Conservation (phyloP, 768 basidiomycete species). For the Collybia sordida region DNA sequence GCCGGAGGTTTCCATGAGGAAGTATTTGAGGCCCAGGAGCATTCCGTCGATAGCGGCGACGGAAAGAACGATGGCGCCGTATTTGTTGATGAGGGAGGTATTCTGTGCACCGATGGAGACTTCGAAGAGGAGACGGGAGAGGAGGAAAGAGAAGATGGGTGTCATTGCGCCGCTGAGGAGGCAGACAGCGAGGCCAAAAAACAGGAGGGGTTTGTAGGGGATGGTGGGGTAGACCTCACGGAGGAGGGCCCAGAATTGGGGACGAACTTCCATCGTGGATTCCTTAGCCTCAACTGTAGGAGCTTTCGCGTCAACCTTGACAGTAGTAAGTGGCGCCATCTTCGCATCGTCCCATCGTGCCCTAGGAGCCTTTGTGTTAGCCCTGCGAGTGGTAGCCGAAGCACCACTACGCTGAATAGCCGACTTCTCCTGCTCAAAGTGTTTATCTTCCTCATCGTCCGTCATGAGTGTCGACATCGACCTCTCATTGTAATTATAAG, state of each 20-base stretch:
- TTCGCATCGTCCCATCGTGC: constrained; percentile 23
- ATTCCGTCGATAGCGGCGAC: constrained; percentile 77
- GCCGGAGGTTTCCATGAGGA: constrained; percentile 73
- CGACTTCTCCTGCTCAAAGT: constrained; percentile 45
- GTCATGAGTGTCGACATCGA: constrained; percentile 13
- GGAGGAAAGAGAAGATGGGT: constrained; percentile 88
- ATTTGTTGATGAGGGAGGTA: constrained; percentile 58
- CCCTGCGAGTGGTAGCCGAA: constrained; percentile 30
- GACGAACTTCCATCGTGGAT: constrained; percentile 16
- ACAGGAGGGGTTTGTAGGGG: constrained; percentile 69
- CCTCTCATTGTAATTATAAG: constrained; percentile 14
- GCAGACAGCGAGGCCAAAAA: constrained; percentile 69
- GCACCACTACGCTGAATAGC: constrained; percentile 38
- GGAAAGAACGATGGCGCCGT: constrained; percentile 70
- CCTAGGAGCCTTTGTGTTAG: constrained; percentile 10
- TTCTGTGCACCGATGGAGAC: constrained; percentile 73
- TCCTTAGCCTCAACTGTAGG: constrained; percentile 2
- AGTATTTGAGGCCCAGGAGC: constrained; percentile 73
- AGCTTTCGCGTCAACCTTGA: constrained; percentile 20
- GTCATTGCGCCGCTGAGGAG: constrained; percentile 81
- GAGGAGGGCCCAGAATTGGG: constrained; percentile 47
- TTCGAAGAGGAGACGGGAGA: constrained; percentile 77
- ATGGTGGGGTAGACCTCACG: constrained; percentile 65
- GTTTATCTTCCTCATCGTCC: constrained; percentile 13
- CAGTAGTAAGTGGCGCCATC: constrained; percentile 18